phyloP scores from a whole-genome alignment of 306 rosid species.

The Carpinus fangiana region DNA sequence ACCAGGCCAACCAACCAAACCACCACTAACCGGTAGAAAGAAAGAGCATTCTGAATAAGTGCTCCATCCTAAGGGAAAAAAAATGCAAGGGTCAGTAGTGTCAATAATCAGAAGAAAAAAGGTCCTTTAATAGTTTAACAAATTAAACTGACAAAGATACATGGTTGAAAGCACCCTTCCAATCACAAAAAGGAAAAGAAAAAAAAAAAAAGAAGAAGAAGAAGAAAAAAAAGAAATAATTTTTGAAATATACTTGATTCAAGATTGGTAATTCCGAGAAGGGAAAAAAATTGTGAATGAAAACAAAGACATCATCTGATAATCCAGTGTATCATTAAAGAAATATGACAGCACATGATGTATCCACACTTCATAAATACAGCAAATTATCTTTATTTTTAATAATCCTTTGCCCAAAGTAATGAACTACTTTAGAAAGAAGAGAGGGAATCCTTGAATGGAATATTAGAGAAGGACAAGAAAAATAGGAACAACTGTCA shows the following conservation, averaged over 20 bases:
- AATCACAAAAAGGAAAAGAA: neutral
- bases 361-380: neutral
- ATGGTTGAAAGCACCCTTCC: neutral
- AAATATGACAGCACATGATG: neutral
- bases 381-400: neutral
- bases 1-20: slow-evolving; percentile 93
- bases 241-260: neutral
- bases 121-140: neutral
- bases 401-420: neutral
- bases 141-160: neutral
- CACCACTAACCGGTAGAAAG: slow-evolving; percentile 85
- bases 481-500: neutral
- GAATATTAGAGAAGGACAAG: neutral
- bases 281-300: neutral
- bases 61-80: slow-evolving; percentile 64
- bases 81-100: slow-evolving; percentile 17
- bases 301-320: neutral
- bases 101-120: slow-evolving; percentile 19
- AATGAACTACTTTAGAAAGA: neutral
- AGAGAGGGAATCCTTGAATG: neutral
- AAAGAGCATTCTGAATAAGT: slow-evolving; percentile 75
- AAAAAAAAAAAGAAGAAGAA: no score
- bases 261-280: neutral
- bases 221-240: no score
- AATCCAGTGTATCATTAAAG: neutral